Evolutionary conservation across 306 rosid species (phyloP).

Genomic region (Corylus americana): DNA sequence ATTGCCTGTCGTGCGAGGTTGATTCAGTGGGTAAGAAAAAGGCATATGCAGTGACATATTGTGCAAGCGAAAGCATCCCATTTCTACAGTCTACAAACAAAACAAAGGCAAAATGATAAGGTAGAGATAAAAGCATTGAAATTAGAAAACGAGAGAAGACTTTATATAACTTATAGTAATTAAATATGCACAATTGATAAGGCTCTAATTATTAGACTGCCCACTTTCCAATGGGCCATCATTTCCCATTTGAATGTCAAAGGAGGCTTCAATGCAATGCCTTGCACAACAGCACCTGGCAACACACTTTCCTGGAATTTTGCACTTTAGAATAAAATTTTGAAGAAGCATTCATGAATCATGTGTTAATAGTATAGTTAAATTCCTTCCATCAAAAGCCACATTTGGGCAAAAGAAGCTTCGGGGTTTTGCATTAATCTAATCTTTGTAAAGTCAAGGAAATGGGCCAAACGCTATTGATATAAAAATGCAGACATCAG

Average conservation of each 20-base stretch:
- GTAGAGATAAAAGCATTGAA: slow-evolving; percentile 12
- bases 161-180: neutral
- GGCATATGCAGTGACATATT: no score
- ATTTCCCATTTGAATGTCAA: slow-evolving; percentile 5
- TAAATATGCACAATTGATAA: neutral
- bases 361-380: neutral
- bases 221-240: slow-evolving; percentile 11
- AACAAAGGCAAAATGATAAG: neutral
- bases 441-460: neutral
- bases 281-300: neutral
- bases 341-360: neutral
- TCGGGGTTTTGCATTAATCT: neutral
- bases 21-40: no score
- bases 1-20: no score
- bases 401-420: neutral
- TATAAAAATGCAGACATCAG: neutral
- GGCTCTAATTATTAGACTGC: neutral
- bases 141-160: neutral
- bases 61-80: no score
- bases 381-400: neutral
- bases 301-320: neutral
- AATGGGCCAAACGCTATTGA: neutral
- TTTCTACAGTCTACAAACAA: neutral
- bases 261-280: neutral
- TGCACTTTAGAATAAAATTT: neutral